Percentiles rank a stretch among this genome's conserved stretches.
Evolutionary conservation across 1,139 yeast genomes (phyloP).

Genomic region (Nakaseomyces uthaithaninus): DNA sequence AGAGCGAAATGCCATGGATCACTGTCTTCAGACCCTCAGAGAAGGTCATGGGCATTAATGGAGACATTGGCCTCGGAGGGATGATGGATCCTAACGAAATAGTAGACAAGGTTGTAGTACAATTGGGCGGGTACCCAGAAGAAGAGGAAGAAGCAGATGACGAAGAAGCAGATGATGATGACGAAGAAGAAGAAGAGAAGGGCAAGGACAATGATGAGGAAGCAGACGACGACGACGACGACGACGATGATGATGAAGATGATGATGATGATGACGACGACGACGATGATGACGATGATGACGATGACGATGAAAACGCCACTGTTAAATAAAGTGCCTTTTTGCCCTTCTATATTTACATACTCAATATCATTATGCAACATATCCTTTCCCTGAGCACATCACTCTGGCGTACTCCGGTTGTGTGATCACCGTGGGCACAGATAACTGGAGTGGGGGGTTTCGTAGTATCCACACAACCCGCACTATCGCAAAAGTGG

Average conservation of each 20-base stretch:
- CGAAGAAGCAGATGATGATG: constrained; percentile 46
- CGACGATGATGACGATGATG: constrained; percentile 38
- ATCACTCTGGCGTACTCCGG: no score
- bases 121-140: constrained; percentile 84
- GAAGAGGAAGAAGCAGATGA: constrained; percentile 73
- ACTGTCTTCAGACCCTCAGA: constrained; percentile 88
- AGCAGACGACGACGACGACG: constrained; percentile 18
- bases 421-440: no score
- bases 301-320: constrained; percentile 18
- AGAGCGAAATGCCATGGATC: constrained; percentile 59
- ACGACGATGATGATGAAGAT: constrained; percentile 36
- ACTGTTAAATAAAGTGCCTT: not conserved
- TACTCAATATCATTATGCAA: no score
- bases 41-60: constrained; percentile 79
- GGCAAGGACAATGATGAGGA: constrained; percentile 33
- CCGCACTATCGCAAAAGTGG: no score
- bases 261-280: constrained; percentile 43
- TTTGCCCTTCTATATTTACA: not conserved
- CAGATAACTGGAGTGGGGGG: no score
- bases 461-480: no score
- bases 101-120: constrained; percentile 73
- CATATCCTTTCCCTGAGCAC: no score
- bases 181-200: constrained; percentile 40
- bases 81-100: constrained; percentile 92
- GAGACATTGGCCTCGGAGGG: constrained; percentile 96